phyloP scores from a whole-genome alignment of 2,329 filamentous ascomycete species.

The Talaromyces sp. region DNA sequence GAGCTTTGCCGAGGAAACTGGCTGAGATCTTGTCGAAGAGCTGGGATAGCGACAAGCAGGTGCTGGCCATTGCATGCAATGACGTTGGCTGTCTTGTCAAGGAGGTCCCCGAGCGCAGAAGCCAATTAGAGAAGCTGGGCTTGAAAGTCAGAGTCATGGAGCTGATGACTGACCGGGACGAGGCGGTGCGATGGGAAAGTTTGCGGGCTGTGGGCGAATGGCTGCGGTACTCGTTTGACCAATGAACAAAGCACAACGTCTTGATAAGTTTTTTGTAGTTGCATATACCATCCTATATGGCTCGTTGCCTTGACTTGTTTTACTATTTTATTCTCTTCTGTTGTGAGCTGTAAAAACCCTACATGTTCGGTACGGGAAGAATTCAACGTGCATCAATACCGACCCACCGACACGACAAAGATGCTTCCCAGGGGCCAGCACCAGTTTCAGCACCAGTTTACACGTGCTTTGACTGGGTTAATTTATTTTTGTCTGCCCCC shows the following conservation, averaged over 20 bases:
- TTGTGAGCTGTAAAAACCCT: background rate
- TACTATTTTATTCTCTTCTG: background rate
- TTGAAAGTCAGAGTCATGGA: slow-evolving; percentile 87
- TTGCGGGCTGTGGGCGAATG: slow-evolving; percentile 75
- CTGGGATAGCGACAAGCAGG: slow-evolving; percentile 79
- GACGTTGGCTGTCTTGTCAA: slow-evolving; percentile 85
- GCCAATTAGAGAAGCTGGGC: slow-evolving; percentile 73
- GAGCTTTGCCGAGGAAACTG: slow-evolving; percentile 70
- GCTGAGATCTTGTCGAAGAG: slow-evolving; percentile 79
- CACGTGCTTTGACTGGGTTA: too few relatives aligned
- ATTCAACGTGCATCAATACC: background rate
- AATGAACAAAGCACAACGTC: background rate
- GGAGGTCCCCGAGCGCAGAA: slow-evolving; percentile 78
- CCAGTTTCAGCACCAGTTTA: too few relatives aligned
- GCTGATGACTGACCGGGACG: slow-evolving; percentile 83
- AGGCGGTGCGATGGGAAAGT: slow-evolving; percentile 88
- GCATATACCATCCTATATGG: slow-evolving; percentile 1
- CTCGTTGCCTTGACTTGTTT: background rate
- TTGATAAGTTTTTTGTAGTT: background rate
- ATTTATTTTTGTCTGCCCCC: background rate
- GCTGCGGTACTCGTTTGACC: slow-evolving; percentile 64
- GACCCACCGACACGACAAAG: background rate
- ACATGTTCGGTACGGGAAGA: background rate
- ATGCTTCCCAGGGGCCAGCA: background rate
- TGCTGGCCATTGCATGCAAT: slow-evolving; percentile 87